Evolutionary conservation across 2,329 filamentous ascomycete genomes (phyloP).

Genomic region (Orbilia oligospora): DNA sequence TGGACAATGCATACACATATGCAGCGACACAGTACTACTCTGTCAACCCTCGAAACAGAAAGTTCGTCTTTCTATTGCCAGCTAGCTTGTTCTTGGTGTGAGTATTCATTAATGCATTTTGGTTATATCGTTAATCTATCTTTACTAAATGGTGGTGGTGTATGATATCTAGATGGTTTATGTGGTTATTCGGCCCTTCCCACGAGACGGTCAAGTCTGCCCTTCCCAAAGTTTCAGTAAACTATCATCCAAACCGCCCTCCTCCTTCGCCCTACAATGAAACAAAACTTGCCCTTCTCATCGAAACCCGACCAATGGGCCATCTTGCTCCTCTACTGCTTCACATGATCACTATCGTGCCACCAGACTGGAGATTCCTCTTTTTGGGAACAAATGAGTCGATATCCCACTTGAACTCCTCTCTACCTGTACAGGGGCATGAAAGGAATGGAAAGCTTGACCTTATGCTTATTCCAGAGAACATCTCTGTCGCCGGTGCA

Average conservation of each 20-base stretch:
- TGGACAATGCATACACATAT: constrained; percentile 39
- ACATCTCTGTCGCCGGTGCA: constrained; percentile 71
- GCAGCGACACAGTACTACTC: constrained; percentile 54
- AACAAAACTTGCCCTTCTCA: constrained; percentile 73
- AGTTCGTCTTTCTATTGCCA: constrained; percentile 53
- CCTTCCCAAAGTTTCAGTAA: constrained; percentile 53
- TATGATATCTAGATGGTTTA: constrained; percentile 54
- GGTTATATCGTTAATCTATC: not conserved
- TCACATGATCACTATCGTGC: constrained; percentile 74
- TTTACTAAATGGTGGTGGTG: not conserved
- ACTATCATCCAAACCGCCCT: constrained; percentile 56
- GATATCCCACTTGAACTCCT: constrained; percentile 51
- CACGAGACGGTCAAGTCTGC: constrained; percentile 46
- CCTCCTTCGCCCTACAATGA: constrained; percentile 69
- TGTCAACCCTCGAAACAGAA: constrained; percentile 53
- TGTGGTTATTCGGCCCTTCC: constrained; percentile 54
- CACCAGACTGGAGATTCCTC: constrained; percentile 73
- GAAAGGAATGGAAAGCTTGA: constrained; percentile 65
- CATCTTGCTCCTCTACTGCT: constrained; percentile 72
- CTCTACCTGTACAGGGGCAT: constrained; percentile 61
- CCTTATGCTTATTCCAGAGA: constrained; percentile 71
- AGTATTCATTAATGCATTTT: constrained; percentile 18
- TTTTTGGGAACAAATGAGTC: constrained; percentile 50
- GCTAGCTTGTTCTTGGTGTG: constrained; percentile 47
- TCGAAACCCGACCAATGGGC: constrained; percentile 71